These are phyloP conservation scores for Cubamyces lactineus DNA, from an alignment of 768 basidiomycete species.

Conservation along the genomic window DNA sequence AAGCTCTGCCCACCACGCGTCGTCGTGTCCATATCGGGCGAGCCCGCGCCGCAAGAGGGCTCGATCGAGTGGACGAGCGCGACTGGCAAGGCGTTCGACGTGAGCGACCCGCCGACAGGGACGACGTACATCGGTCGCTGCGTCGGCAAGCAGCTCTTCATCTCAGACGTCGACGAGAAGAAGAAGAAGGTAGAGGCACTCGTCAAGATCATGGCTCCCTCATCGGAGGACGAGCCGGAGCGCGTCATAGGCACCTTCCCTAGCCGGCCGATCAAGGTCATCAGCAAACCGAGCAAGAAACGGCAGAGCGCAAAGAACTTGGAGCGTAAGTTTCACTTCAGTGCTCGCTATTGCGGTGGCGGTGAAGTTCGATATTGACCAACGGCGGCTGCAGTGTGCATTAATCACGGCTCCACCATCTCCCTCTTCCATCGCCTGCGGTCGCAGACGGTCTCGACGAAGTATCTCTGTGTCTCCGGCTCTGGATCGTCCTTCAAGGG, in stretches of 20 bases:
- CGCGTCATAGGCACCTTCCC: slow-evolving; percentile 88
- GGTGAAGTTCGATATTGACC: slow-evolving; percentile 3
- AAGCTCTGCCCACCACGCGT: slow-evolving; percentile 80
- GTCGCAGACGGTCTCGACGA: slow-evolving; percentile 94
- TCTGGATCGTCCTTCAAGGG: slow-evolving; percentile 91
- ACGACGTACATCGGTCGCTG: slow-evolving; percentile 92
- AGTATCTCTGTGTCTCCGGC: slow-evolving; percentile 94
- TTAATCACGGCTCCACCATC: slow-evolving; percentile 94
- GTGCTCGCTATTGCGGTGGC: slow-evolving; percentile 8
- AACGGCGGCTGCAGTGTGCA: slow-evolving; percentile 63
- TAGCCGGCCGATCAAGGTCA: slow-evolving; percentile 95
- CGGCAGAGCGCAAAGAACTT: slow-evolving; percentile 91
- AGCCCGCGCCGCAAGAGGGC: slow-evolving; percentile 83
- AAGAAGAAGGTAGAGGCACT: slow-evolving; percentile 94
- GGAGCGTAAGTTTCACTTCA: slow-evolving; percentile 64
- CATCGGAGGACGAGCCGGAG: slow-evolving; percentile 79
- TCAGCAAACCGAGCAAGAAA: slow-evolving; percentile 98
- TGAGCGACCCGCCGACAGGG: slow-evolving; percentile 74
- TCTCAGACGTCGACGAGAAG: slow-evolving; percentile 93
- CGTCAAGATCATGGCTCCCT: slow-evolving; percentile 84
- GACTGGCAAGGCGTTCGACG: slow-evolving; percentile 83
- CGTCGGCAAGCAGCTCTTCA: slow-evolving; percentile 93
- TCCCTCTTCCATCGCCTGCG: slow-evolving; percentile 95
- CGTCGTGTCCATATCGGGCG: slow-evolving; percentile 90
- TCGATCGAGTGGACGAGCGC: slow-evolving; percentile 87